A percentile compares a stretch with the other conserved stretches of the same genome.
Evolutionary conservation across 768 basidiomycete genomes (phyloP).

Genomic region (Xerocomus brunneocitrinus): DNA sequence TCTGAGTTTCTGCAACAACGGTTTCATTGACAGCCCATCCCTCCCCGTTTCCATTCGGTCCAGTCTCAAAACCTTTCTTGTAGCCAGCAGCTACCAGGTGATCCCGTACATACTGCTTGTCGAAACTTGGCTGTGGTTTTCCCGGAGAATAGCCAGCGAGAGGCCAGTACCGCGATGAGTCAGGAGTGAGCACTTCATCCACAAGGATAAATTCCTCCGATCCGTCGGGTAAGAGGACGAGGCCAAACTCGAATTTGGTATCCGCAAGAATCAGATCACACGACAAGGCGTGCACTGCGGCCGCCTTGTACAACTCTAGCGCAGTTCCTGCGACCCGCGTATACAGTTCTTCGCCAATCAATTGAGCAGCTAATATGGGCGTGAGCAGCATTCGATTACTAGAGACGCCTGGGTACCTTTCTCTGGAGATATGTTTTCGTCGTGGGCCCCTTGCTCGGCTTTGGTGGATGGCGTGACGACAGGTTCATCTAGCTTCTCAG

Average conservation of each 20-base stretch:
- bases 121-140: constrained; percentile 81
- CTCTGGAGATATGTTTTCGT: constrained; percentile 91
- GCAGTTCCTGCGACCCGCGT: constrained; percentile 54
- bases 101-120: constrained; percentile 94
- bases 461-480: constrained; percentile 97
- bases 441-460: constrained; percentile 89
- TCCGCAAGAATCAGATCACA: constrained; percentile 92
- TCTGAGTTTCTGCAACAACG: constrained; percentile 72
- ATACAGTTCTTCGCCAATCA: constrained; percentile 67
- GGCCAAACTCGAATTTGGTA: constrained; percentile 98
- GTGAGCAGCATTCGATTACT: constrained; percentile 1
- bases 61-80: constrained; percentile 72
- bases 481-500: constrained; percentile 73
- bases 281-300: constrained; percentile 65
- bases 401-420: constrained; percentile 43
- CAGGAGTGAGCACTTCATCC: constrained; percentile 96
- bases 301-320: constrained; percentile 64
- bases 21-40: constrained; percentile 77
- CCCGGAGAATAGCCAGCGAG: constrained; percentile 68
- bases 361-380: constrained; percentile 45
- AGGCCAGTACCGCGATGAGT: constrained; percentile 98
- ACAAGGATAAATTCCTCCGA: constrained; percentile 70
- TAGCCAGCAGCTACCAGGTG: constrained; percentile 77
- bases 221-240: constrained; percentile 43
- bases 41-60: constrained; percentile 58